A percentile compares a stretch with the other conserved stretches of the same genome.
Evolutionary conservation across 108 stramenopile genomes (phyloP).

Genomic region (Parmales sp.): DNA sequence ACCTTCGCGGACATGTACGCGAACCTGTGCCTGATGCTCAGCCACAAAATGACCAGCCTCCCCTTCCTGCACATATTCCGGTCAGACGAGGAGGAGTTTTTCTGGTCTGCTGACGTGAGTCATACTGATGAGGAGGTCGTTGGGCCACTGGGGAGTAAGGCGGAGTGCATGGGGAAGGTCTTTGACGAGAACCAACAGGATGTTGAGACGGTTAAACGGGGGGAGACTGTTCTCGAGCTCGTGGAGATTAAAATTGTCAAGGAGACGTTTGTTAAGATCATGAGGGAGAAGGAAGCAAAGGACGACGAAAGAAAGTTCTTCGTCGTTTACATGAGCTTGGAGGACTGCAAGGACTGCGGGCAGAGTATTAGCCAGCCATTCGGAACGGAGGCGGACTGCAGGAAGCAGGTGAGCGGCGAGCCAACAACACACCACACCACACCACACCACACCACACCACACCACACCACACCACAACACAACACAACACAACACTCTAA

Average conservation of each 20-base stretch:
- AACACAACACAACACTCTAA: no score
- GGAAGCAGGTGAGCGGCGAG: no score
- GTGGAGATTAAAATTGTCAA: constrained; percentile 49
- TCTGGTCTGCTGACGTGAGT: constrained; percentile 69
- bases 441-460: no score
- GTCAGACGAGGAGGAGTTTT: constrained; percentile 23
- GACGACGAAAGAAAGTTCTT: constrained; percentile 33
- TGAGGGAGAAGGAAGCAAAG: constrained; percentile 38
- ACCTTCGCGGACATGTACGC: constrained; percentile 83
- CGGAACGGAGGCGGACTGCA: constrained; percentile 51
- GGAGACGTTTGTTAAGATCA: constrained; percentile 67
- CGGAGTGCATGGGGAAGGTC: constrained; percentile 51
- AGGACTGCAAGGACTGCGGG: constrained; percentile 54
- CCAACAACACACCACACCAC: no score
- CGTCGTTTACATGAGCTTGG: constrained; percentile 61
- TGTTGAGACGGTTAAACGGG: constrained; percentile 38
- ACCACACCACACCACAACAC: no score
- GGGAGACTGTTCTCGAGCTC: constrained; percentile 64
- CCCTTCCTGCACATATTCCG: not conserved
- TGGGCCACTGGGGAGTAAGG: constrained; percentile 47
- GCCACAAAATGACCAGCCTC: not conserved
- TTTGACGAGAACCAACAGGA: constrained; percentile 35
- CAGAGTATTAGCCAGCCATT: constrained; percentile 61
- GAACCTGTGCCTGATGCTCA: constrained; percentile 59
- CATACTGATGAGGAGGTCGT: constrained; percentile 60